Conservation (phyloP, 768 basidiomycete species). For the Mycena olivaceomarginata region DNA sequence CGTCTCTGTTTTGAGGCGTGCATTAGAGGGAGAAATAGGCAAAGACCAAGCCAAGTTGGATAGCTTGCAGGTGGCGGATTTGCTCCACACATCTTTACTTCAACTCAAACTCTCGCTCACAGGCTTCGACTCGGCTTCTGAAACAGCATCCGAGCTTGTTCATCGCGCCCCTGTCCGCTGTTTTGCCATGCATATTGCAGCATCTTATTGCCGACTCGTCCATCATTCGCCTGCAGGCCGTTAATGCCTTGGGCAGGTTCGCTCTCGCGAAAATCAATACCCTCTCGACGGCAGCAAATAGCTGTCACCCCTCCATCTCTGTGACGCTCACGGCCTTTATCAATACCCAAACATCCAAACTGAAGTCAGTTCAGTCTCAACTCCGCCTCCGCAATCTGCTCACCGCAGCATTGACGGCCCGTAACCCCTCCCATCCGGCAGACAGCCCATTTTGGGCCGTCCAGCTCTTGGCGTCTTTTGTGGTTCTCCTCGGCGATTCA, state of each 20-base stretch:
- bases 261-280: conserved; percentile 62
- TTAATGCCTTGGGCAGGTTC: conserved; percentile 74
- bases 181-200: conserved; percentile 64
- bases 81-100: background rate
- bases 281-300: conserved; percentile 29
- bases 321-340: conserved; percentile 34
- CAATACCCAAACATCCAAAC: conserved; percentile 25
- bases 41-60: conserved; percentile 44
- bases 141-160: conserved; percentile 67
- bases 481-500: conserved; percentile 65
- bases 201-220: conserved; percentile 53
- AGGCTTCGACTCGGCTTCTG: conserved; percentile 61
- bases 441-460: conserved; percentile 66
- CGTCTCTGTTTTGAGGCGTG: conserved; percentile 56
- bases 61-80: conserved; percentile 53
- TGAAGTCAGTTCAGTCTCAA: conserved; percentile 23
- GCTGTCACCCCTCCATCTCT: conserved; percentile 32
- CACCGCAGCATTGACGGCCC: conserved; percentile 50
- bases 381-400: conserved; percentile 52
- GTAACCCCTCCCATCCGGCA: conserved; percentile 43
- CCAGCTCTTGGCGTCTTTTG: conserved; percentile 65
- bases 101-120: conserved; percentile 6
- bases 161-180: conserved; percentile 65
- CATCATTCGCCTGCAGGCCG: conserved; percentile 69
- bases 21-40: conserved; percentile 54